Conservation (phyloP, 805 yeast species). For the Myxozyma melibiosi region DNA sequence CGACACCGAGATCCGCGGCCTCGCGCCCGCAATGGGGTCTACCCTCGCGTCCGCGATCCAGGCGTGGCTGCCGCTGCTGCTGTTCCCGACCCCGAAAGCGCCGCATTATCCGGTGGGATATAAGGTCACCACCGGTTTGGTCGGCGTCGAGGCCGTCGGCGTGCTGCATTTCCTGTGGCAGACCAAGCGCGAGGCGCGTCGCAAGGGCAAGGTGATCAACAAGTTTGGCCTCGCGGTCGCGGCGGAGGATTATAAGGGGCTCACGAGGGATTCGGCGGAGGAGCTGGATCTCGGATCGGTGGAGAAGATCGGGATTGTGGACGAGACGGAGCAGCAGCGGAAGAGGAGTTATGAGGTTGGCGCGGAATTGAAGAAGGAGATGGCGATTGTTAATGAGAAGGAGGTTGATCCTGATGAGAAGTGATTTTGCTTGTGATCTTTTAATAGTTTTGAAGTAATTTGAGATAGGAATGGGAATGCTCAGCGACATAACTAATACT, state of each 20-base stretch:
- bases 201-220: conserved; percentile 11
- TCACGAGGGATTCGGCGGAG: not conserved
- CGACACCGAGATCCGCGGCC: conserved; percentile 39
- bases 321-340: conserved; percentile 1
- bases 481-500: too few species aligned
- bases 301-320: not conserved
- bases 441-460: not conserved
- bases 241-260: conserved; percentile 1
- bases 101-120: conserved; percentile 39
- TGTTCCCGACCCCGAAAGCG: conserved; percentile 43
- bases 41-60: conserved; percentile 41
- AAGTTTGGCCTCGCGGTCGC: conserved; percentile 17
- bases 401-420: not conserved
- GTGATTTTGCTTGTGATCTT: not conserved
- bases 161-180: conserved; percentile 14
- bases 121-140: conserved; percentile 21
- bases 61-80: conserved; percentile 45
- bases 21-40: conserved; percentile 41
- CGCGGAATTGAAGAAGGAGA: not conserved
- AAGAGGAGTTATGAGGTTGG: too few species aligned
- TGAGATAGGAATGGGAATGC: too few species aligned
- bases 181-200: conserved; percentile 8
- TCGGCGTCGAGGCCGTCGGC: conserved; percentile 7
- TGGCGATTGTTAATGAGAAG: not conserved
- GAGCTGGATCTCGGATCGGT: not conserved